Base-by-base conservation (phyloP, 2,329 filamentous ascomycete genomes). In the Curvularia verruculosa region DNA sequence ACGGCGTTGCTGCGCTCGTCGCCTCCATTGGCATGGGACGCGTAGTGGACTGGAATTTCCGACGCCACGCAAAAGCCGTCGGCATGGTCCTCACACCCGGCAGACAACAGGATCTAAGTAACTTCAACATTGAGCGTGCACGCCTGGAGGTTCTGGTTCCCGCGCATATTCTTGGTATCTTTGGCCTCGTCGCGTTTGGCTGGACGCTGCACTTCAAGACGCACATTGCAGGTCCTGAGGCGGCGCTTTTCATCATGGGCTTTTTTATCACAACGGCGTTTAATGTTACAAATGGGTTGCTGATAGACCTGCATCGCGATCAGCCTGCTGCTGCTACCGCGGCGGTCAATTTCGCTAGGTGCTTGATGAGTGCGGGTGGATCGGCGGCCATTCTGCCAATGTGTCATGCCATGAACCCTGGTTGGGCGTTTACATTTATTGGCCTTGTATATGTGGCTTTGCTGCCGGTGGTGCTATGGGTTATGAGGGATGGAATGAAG, bases 11-110 rank as follows among this genome's bases (percentile, higher is more conserved):
- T 7, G 66, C 65, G 5, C 60, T 74, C 2, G 44, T 69, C 3
- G 65, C 70, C 0, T 68, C 70, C 0, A 54, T 74, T 1, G 69
- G 68, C 5, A 70, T 69, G 63, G 71, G 72, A 13, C 65, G 69
- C 21, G 47, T 86, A 1, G 81, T 90, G 34, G 89, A 91, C 73
- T 87, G 85, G 81, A 92, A 92, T 72, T 96, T 90, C 73, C 82
- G 86, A 6, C 84, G 89, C 37, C 83, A 87, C 45, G 89, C 90
- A 1, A 81, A 79, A 47, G 81, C 82, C 29, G 78, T 88, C 15
- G 86, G 86, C 5, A 79, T 92, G 55, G 77, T 79, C 2, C 83
- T 91, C 61, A 84, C 85, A 59, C 82, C 80, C 56, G 86, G 84
- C 60, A 84, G 85, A 9, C 82, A 80, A 15, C 78, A 82, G 53